phyloP scores from a whole-genome alignment of 805 yeast species.

The Teunomyces cretensis region DNA sequence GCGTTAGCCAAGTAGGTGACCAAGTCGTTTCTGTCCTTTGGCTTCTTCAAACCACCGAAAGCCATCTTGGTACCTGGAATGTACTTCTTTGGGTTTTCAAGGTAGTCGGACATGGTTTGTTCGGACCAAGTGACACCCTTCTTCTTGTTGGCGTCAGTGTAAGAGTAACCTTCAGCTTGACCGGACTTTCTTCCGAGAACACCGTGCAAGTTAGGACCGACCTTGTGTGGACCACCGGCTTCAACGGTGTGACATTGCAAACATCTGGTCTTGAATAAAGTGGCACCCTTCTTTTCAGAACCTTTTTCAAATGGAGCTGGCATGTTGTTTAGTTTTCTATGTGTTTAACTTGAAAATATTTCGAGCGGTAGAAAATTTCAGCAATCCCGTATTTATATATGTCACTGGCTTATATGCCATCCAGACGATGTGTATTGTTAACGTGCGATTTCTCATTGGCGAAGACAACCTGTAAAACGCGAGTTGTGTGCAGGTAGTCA shows the following conservation, averaged over 20 bases:
- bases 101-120: slow-evolving; percentile 89
- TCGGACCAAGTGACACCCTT: slow-evolving; percentile 88
- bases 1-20: slow-evolving; percentile 72
- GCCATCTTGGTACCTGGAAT: slow-evolving; percentile 99
- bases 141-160: slow-evolving; percentile 97
- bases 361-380: neutral
- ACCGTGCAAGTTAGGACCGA: slow-evolving; percentile 98
- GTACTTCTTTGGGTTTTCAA: slow-evolving; percentile 99
- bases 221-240: slow-evolving; percentile 95
- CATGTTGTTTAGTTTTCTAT: slow-evolving; percentile 21
- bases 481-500: neutral
- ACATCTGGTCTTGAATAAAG: slow-evolving; percentile 97
- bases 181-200: slow-evolving; percentile 92
- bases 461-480: neutral
- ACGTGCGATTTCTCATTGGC: slow-evolving; percentile 13
- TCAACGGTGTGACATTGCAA: slow-evolving; percentile 98
- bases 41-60: slow-evolving; percentile 98
- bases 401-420: slow-evolving; percentile 3
- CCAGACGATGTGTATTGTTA: slow-evolving; percentile 9
- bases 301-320: slow-evolving; percentile 47
- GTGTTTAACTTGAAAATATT: neutral
- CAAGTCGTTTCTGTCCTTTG: slow-evolving; percentile 97
- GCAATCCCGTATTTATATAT: slow-evolving; percentile 6
- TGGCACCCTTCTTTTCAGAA: slow-evolving; percentile 82
- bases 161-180: slow-evolving; percentile 87